Evolutionary conservation across 331 rosid species (phyloP).

Genomic region (Quercus lobata): DNA sequence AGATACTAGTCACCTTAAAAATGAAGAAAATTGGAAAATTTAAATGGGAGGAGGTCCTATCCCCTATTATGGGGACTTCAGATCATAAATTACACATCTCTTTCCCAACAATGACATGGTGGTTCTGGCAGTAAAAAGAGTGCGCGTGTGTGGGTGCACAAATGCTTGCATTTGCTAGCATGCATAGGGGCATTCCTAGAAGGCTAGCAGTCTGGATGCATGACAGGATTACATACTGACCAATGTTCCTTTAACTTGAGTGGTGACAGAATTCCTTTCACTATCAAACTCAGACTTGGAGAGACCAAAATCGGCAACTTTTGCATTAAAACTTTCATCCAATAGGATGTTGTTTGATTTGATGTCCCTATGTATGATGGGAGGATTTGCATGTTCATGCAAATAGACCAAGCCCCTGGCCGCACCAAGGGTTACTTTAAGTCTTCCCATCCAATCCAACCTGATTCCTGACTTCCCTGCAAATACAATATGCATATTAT

Average conservation of each 20-base stretch:
- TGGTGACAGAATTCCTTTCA: neutral
- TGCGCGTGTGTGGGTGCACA: too few species aligned
- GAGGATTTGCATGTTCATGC: constrained; percentile 58
- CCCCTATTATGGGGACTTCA: too few species aligned
- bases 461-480: constrained; percentile 38
- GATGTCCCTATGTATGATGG: constrained; percentile 36
- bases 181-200: too few species aligned
- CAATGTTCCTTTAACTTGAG: constrained; percentile 1
- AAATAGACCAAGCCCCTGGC: constrained; percentile 53
- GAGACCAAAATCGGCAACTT: neutral
- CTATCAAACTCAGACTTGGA: neutral
- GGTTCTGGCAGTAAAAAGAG: too few species aligned
- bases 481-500: constrained; percentile 1
- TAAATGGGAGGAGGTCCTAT: too few species aligned
- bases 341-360: neutral
- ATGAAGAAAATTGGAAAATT: too few species aligned
- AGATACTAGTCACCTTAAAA: too few species aligned
- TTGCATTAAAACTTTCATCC: neutral
- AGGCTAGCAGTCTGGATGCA: too few species aligned
- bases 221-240: neutral
- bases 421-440: constrained; percentile 44
- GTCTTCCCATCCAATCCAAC: constrained; percentile 54
- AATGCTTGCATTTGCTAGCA: too few species aligned
- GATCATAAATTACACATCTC: too few species aligned
- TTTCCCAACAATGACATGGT: too few species aligned